Base-by-base conservation (phyloP, 371 early-diverging fungal genomes). In the Mortierella sp. region DNA sequence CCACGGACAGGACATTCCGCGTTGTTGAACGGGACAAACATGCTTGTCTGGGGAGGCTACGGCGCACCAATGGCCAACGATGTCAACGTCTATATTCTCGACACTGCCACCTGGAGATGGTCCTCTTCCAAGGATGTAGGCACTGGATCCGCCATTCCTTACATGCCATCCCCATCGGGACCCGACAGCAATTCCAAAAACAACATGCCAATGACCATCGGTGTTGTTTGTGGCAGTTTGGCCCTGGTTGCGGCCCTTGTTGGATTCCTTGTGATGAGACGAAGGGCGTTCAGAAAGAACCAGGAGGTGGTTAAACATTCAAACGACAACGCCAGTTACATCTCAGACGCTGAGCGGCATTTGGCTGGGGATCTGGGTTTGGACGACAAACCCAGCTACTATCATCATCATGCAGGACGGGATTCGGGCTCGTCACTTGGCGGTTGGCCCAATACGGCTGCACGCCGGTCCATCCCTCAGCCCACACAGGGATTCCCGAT, bases 41-140 rank as follows among this genome's bases (percentile, higher is more conserved):
- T 84, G 79, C 76, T 84, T 16, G 79, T 84, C 21, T 84, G 85
- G 85, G 85, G 85, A 31, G 85, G 85, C 21, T 84, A 71, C 34
- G 85, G 85, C 19, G 50, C 79, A 13, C 74, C 84, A 0, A 75
- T 31, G 14, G 47, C 72, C 19, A 72, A 58, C 60, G 85, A 84
- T 26, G 74, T 57, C 42, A 81, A 81, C 19, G 76, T 84, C 11
- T 84, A 84, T 28, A 81, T 84, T 47, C 72, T 84, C 13, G 85
- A 84, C 60, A 81, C 82, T 1, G 14, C 48, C 21, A 24, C 58
- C 1, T 84, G 85, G 85, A 50, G 50, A 50, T 84, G 85, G 85
- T 71, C 65, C 24, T 79, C 85, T 0, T 80, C 84, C 19, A 84
- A 70, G 58, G 81, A 81, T 0, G 24, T n/a, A n/a, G 42, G 9